Evolutionary conservation across 352 stramenopile genomes (phyloP).

Genomic region (Globisporangium cystogenes): DNA sequence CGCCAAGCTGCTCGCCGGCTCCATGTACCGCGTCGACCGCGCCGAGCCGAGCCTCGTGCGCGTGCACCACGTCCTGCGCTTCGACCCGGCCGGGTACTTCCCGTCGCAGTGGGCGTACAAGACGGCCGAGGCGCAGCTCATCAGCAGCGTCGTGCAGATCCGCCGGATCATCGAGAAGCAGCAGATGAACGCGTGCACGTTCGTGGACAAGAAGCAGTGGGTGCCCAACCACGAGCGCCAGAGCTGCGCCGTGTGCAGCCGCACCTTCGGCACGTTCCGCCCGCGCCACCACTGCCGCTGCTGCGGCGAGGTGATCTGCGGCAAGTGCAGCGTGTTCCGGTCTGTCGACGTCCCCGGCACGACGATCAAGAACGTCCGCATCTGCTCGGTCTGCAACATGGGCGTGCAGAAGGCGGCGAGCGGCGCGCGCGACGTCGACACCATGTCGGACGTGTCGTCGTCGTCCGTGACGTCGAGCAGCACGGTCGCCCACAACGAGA

Average conservation of each 20-base stretch:
- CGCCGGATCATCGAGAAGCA: conserved; percentile 80
- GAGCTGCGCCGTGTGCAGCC: conserved; percentile 70
- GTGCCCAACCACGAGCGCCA: conserved; percentile 68
- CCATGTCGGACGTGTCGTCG: conserved; percentile 71
- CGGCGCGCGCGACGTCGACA: conserved; percentile 25
- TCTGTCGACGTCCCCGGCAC: conserved; percentile 77
- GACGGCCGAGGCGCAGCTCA: conserved; percentile 74
- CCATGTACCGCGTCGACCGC: conserved; percentile 76
- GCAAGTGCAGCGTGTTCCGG: conserved; percentile 82
- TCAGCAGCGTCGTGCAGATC: conserved; percentile 75
- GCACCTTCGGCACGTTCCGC: conserved; percentile 71
- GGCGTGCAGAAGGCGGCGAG: conserved; percentile 55
- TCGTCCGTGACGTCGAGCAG: conserved; percentile 75
- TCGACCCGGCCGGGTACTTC: conserved; percentile 74
- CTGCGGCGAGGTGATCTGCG: conserved; percentile 86
- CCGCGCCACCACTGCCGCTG: conserved; percentile 82
- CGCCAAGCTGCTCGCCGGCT: conserved; percentile 70
- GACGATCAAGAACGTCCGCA: conserved; percentile 77
- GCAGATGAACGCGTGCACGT: conserved; percentile 82
- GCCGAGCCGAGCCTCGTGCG: conserved; percentile 61
- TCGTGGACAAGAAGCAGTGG: conserved; percentile 81
- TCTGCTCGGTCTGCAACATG: conserved; percentile 85
- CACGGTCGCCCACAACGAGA: conserved; percentile 79
- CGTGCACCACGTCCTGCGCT: conserved; percentile 75
- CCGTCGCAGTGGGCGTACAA: conserved; percentile 79